Evolutionary conservation across 83 land plant genomes (phyloP).

Genomic region (Picea abies): DNA sequence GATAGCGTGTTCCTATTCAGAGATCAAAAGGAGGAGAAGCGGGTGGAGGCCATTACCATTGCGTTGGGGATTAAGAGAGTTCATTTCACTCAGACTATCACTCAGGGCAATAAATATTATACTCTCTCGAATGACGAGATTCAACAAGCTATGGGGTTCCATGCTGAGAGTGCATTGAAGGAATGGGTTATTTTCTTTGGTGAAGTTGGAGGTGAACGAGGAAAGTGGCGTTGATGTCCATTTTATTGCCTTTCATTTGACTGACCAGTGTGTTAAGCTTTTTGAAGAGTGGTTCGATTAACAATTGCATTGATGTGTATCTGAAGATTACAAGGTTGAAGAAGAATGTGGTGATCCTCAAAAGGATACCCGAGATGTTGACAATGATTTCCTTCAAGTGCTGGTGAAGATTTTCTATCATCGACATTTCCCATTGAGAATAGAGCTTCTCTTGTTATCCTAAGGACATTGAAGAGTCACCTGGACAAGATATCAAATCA

Average conservation of each 20-base stretch:
- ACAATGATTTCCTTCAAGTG: too few species aligned
- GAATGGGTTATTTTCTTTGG: constrained; percentile 84
- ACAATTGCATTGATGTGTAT: too few species aligned
- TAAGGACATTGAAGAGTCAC: constrained; percentile 76
- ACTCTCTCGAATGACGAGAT: constrained; percentile 76
- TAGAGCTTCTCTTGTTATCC: constrained; percentile 44
- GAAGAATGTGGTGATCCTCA: too few species aligned
- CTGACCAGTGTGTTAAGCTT: too few species aligned
- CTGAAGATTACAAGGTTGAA: too few species aligned
- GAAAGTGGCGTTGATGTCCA: constrained; percentile 82
- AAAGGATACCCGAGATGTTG: too few species aligned
- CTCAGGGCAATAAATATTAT: constrained; percentile 68
- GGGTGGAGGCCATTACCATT: constrained; percentile 73
- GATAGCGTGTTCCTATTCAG: constrained; percentile 51
- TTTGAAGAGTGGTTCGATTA: too few species aligned
- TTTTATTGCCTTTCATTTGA: constrained; percentile 91
- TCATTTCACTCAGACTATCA: constrained; percentile 86
- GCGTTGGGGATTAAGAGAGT: constrained; percentile 84
- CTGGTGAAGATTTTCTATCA: constrained; percentile 71
- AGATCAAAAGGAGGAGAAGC: constrained; percentile 81
- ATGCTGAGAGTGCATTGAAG: constrained; percentile 68
- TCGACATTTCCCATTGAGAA: constrained; percentile 89
- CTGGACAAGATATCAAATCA: constrained; percentile 46
- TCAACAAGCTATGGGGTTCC: constrained; percentile 76
- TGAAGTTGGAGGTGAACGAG: constrained; percentile 89